Percentiles rank a stretch among this genome's conserved stretches.
These are phyloP conservation scores for Coemansia sp. DNA, from an alignment of 192 early-diverging fungal genomes.

Conservation along the genomic window DNA sequence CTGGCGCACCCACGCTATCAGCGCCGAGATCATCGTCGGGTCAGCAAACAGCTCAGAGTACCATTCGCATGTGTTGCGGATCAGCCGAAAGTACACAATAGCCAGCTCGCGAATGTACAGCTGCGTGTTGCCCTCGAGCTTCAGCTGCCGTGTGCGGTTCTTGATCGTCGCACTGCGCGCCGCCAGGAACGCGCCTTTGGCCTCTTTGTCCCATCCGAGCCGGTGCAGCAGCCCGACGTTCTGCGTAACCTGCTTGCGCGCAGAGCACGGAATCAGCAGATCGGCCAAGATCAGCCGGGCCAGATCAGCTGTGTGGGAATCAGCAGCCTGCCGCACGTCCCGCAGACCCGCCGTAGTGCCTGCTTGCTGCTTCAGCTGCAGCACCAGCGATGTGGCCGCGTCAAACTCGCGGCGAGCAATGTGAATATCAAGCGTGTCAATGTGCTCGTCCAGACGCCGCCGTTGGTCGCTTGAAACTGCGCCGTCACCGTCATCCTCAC, in stretches of 20 bases:
- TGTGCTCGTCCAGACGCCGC: conserved; percentile 41
- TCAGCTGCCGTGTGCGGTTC: conserved; percentile 66
- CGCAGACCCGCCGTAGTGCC: conserved; percentile 3
- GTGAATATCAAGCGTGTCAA: conserved; percentile 87
- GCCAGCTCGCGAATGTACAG: conserved; percentile 84
- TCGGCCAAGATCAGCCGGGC: conserved; percentile 63
- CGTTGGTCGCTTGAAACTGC: neutral
- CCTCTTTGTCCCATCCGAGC: conserved; percentile 63
- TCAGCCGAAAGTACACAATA: conserved; percentile 83
- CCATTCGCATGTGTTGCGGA: conserved; percentile 97
- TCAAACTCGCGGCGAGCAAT: conserved; percentile 93
- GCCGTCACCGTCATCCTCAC: neutral
- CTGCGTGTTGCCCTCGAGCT: conserved; percentile 85
- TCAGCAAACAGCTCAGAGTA: conserved; percentile 87
- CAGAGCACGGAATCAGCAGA: conserved; percentile 76
- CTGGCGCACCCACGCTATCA: conserved; percentile 88
- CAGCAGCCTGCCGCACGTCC: conserved; percentile 28
- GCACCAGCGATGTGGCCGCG: conserved; percentile 62
- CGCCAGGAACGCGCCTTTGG: conserved; percentile 82
- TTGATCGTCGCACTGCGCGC: conserved; percentile 76
- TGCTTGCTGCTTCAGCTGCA: conserved; percentile 17
- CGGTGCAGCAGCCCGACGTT: conserved; percentile 79
- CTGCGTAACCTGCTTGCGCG: conserved; percentile 75
- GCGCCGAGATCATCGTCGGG: conserved; percentile 84
- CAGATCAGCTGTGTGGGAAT: conserved; percentile 49